phyloP scores from a whole-genome alignment of 441 rosid species.

The Dalechampia spathulata region DNA sequence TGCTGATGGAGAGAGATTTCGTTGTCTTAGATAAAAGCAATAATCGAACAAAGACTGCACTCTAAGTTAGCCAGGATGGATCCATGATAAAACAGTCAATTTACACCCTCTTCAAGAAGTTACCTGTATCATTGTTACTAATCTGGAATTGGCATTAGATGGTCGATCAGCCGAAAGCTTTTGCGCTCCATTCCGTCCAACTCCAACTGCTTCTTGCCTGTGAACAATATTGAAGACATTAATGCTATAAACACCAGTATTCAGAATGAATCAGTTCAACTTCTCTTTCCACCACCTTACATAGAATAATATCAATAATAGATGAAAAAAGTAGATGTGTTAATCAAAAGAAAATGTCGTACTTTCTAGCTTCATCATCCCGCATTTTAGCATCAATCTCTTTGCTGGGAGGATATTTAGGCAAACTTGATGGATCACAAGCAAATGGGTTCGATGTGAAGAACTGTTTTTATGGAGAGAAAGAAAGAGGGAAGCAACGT shows the following conservation, averaged over 20 bases:
- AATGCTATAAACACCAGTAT: conserved; percentile 7
- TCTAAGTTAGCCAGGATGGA: conserved; percentile 2
- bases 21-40: background rate
- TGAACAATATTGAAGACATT: conserved; percentile 13
- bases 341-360: conserved; percentile 5
- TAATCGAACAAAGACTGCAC: background rate
- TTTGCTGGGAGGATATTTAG: conserved; percentile 92
- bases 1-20: conserved; percentile 29
- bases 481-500: conserved; percentile 4
- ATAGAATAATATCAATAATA: background rate
- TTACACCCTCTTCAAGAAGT: conserved; percentile 1
- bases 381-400: conserved; percentile 76
- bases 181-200: conserved; percentile 39
- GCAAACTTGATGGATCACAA: conserved; percentile 73
- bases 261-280: background rate
- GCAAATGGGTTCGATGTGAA: conserved; percentile 61
- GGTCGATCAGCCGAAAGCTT: conserved; percentile 22
- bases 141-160: conserved; percentile 26
- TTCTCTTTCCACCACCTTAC: background rate
- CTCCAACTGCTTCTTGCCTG: conserved; percentile 39
- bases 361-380: conserved; percentile 65
- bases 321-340: background rate
- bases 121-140: conserved; percentile 46
- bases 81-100: background rate
- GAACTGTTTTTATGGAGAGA: conserved; percentile 30